phyloP scores from a whole-genome alignment of 2,329 filamentous ascomycete genomes.

The Pochonia chlamydosporia region DNA sequence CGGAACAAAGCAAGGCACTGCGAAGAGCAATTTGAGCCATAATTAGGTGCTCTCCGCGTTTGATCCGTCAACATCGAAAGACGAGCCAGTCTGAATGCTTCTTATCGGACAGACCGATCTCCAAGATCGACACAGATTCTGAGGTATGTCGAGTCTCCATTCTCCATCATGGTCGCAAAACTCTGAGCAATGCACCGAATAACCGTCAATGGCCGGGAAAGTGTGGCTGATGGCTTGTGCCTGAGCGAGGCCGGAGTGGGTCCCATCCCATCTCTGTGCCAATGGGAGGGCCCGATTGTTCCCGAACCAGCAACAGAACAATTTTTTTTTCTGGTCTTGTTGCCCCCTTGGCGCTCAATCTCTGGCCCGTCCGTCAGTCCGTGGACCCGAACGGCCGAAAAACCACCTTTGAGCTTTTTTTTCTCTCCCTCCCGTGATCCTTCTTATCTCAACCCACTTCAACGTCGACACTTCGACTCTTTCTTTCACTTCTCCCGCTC shows the following conservation, averaged over 20 bases:
- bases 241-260: slow-evolving; percentile 2
- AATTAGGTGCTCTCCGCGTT: no score
- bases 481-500: slow-evolving; percentile 2
- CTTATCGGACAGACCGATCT: not conserved
- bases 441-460: not conserved
- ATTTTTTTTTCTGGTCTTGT: not conserved
- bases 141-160: no score
- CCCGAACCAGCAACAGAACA: slow-evolving; percentile 4
- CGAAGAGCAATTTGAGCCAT: no score
- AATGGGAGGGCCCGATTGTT: slow-evolving; percentile 10
- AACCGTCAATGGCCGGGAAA: no score
- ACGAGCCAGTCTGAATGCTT: no score
- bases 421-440: slow-evolving; percentile 2
- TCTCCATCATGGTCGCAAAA: no score
- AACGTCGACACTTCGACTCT: slow-evolving; percentile 5
- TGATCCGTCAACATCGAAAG: no score
- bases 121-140: no score
- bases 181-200: no score
- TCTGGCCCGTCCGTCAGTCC: not conserved
- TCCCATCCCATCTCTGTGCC: slow-evolving; percentile 1
- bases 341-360: not conserved
- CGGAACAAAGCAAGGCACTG: no score
- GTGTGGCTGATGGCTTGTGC: slow-evolving; percentile 1
- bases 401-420: slow-evolving; percentile 1
- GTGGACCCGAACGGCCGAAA: slow-evolving; percentile 2